phyloP scores from a whole-genome alignment of 352 stramenopile genomes.

The Phytophthora uliginosa region DNA sequence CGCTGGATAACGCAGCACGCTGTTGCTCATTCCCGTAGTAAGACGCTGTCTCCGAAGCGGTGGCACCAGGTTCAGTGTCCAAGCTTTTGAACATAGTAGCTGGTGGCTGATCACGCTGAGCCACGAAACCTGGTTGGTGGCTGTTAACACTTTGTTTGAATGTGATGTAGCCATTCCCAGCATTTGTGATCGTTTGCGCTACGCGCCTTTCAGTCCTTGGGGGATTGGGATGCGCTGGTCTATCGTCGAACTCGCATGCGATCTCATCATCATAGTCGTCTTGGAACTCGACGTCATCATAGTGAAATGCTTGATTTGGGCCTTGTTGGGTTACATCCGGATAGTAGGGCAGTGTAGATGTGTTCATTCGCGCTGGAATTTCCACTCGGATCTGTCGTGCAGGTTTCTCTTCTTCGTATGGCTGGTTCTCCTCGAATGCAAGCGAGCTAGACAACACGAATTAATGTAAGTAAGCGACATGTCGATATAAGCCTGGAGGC shows the following conservation, averaged over 20 bases:
- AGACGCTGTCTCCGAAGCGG: no score
- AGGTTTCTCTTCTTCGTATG: constrained; percentile 29
- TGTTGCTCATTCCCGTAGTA: neutral
- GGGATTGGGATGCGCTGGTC: neutral
- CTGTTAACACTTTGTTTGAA: constrained; percentile 8
- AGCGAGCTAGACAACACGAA: constrained; percentile 22
- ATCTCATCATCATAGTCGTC: constrained; percentile 16
- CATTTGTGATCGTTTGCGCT: neutral
- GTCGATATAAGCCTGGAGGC: neutral
- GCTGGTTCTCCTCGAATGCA: constrained; percentile 30
- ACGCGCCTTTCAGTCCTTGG: neutral
- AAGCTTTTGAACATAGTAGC: neutral
- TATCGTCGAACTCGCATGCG: constrained; percentile 3
- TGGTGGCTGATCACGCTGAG: neutral
- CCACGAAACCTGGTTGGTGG: neutral
- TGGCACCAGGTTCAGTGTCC: neutral
- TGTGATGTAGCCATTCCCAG: constrained; percentile 6
- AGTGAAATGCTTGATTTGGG: constrained; percentile 10
- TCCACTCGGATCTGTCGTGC: constrained; percentile 33
- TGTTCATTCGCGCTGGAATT: constrained; percentile 29
- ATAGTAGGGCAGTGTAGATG: constrained; percentile 4
- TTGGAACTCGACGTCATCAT: constrained; percentile 12
- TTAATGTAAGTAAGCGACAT: neutral
- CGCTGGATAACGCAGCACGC: neutral
- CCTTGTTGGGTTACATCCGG: constrained; percentile 6